phyloP scores from a whole-genome alignment of 2,329 filamentous ascomycete genomes.

The Bipolaris zeicola region DNA sequence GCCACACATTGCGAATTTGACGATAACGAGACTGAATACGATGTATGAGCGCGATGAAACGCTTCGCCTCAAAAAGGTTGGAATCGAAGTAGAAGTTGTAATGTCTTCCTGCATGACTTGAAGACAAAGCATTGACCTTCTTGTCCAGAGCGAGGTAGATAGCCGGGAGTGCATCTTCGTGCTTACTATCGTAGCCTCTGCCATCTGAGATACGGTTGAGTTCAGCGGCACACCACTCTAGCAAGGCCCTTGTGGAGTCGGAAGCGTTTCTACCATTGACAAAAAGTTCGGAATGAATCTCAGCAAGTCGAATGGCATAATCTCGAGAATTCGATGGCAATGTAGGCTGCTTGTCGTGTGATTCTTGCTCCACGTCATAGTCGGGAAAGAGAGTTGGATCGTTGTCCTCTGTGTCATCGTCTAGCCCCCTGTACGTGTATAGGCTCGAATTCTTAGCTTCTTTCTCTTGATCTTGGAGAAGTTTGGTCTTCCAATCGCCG shows the following conservation, averaged over 20 bases:
- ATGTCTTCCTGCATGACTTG: constrained; percentile 37
- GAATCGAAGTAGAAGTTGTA: constrained; percentile 92
- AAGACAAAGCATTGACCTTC: constrained; percentile 53
- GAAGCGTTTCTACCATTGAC: constrained; percentile 22
- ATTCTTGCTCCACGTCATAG: constrained; percentile 63
- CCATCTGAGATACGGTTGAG: constrained; percentile 35
- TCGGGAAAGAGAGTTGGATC: constrained; percentile 82
- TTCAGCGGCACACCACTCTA: constrained; percentile 40
- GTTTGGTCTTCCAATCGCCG: constrained; percentile 76
- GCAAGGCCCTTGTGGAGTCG: constrained; percentile 32
- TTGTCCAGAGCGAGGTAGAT: constrained; percentile 70
- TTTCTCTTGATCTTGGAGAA: constrained; percentile 76
- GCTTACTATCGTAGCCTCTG: constrained; percentile 30
- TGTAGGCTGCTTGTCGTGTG: constrained; percentile 32
- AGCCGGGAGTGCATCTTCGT: constrained; percentile 65
- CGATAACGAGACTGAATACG: constrained; percentile 74
- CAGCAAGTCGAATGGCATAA: constrained; percentile 41
- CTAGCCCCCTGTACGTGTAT: constrained; percentile 82
- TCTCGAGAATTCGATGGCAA: constrained; percentile 36
- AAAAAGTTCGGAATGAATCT: constrained; percentile 44
- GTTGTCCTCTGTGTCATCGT: constrained; percentile 77
- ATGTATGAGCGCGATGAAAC: constrained; percentile 71
- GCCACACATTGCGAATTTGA: constrained; percentile 67
- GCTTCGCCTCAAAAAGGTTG: constrained; percentile 76
- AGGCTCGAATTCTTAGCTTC: constrained; percentile 75